A percentile compares a stretch with the other conserved stretches of the same genome.
phyloP scores from a whole-genome alignment of 1,139 yeast genomes.

The Kodamaea sp. region DNA sequence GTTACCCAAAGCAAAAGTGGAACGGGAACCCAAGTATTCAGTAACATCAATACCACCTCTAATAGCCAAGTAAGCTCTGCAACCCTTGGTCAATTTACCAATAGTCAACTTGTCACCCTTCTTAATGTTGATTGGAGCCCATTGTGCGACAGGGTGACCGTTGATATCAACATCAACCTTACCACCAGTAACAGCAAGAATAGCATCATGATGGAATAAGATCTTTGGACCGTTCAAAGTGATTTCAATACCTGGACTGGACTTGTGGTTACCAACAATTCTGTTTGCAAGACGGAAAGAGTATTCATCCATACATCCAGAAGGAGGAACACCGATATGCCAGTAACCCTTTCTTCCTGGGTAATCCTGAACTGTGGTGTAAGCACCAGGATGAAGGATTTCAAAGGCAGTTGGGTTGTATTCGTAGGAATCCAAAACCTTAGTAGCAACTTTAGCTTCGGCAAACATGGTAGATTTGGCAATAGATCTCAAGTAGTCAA shows the following conservation, averaged over 20 bases:
- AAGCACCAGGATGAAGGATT: constrained; percentile 83
- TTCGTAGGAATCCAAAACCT: constrained; percentile 78
- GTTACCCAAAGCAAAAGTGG: constrained; percentile 92
- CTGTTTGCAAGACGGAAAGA: constrained; percentile 87
- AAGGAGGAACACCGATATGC: constrained; percentile 95
- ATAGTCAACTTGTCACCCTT: constrained; percentile 78
- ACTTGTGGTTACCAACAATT: constrained; percentile 80
- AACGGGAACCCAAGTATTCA: constrained; percentile 91
- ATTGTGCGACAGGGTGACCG: constrained; percentile 51
- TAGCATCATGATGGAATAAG: constrained; percentile 76
- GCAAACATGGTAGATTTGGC: constrained; percentile 83
- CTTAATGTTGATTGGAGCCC: constrained; percentile 68
- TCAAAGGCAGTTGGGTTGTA: constrained; percentile 86
- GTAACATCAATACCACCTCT: constrained; percentile 95
- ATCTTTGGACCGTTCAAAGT: constrained; percentile 87
- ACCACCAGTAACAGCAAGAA: constrained; percentile 88
- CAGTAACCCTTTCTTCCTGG: constrained; percentile 92
- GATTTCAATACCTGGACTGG: constrained; percentile 87
- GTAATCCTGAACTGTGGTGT: constrained; percentile 92
- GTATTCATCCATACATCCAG: constrained; percentile 96
- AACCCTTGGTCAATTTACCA: constrained; percentile 79
- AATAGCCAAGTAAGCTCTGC: constrained; percentile 86
- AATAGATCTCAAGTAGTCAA: constrained; percentile 85
- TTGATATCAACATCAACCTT: constrained; percentile 65
- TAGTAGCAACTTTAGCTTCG: constrained; percentile 80